These are phyloP conservation scores for Hyaloscypha bicolor DNA, from an alignment of 495 filamentous ascomycete species.

Conservation along the genomic window DNA sequence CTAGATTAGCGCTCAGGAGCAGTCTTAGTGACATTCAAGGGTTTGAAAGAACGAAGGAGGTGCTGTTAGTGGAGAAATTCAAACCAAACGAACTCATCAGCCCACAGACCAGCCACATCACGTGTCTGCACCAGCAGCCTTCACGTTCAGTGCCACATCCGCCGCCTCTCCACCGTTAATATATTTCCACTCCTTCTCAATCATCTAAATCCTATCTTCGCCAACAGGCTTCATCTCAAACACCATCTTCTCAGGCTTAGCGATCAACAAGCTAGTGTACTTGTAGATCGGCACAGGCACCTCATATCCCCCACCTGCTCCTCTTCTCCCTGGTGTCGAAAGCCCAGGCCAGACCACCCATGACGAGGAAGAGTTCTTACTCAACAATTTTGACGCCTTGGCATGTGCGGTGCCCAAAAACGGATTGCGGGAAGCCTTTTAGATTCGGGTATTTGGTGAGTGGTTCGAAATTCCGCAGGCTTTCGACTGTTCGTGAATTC, in stretches of 20 bases:
- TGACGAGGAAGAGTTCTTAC: slow-evolving; percentile 15
- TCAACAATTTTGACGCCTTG: slow-evolving; percentile 26
- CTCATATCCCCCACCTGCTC: slow-evolving; percentile 38
- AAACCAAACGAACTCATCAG: neutral
- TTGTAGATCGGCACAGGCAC: slow-evolving; percentile 51
- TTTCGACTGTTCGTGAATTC: too few species aligned
- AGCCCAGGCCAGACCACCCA: slow-evolving; percentile 24
- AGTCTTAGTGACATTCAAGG: neutral
- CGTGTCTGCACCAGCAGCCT: neutral
- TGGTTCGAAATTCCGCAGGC: too few species aligned
- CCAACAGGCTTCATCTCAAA: slow-evolving; percentile 46
- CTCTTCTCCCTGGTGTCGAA: slow-evolving; percentile 39
- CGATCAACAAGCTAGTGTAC: slow-evolving; percentile 55
- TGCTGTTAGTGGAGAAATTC: neutral
- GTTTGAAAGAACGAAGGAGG: neutral
- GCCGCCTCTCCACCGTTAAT: neutral
- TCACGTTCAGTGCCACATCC: neutral
- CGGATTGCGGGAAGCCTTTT: slow-evolving; percentile 23
- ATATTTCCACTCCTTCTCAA: slow-evolving; percentile 41
- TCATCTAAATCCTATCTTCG: slow-evolving; percentile 31
- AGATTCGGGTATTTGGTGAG: slow-evolving; percentile 49
- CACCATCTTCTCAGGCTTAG: slow-evolving; percentile 49
- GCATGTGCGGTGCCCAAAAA: slow-evolving; percentile 28
- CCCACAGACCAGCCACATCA: neutral
- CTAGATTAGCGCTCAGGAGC: neutral